A percentile compares a stretch with the other conserved stretches of the same genome.
These are phyloP conservation scores for Amaranthus hypochondriacus DNA, from an alignment of 148 eudicot species.

Conservation along the genomic window DNA sequence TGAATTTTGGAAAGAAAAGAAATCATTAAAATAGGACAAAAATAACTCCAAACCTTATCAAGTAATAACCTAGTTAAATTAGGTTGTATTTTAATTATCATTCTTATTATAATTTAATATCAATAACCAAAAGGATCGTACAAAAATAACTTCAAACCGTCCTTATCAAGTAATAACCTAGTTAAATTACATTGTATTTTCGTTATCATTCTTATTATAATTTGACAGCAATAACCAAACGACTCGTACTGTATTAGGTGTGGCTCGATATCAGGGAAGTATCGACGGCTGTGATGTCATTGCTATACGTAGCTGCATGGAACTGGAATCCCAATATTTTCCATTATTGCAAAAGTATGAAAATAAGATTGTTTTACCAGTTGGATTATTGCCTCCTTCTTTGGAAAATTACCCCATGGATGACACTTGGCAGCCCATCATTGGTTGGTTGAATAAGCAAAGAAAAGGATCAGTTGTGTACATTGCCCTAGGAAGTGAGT, in stretches of 20 bases:
- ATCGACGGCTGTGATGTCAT: constrained; percentile 27
- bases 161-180: too few species aligned
- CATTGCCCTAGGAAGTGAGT: constrained; percentile 35
- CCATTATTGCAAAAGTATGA: constrained; percentile 21
- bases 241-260: constrained; percentile 12
- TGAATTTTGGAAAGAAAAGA: too few species aligned
- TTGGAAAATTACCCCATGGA: neutral
- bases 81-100: too few species aligned
- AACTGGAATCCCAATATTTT: constrained; percentile 30
- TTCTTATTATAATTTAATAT: neutral
- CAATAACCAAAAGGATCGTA: neutral
- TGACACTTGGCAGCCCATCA: constrained; percentile 18
- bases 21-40: too few species aligned
- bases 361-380: constrained; percentile 34
- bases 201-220: too few species aligned
- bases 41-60: too few species aligned
- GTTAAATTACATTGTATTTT: too few species aligned
- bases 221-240: neutral
- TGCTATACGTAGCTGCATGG: constrained; percentile 22
- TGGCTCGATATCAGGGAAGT: neutral
- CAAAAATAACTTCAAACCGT: neutral
- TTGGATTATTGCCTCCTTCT: constrained; percentile 20
- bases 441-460: constrained; percentile 31
- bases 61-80: too few species aligned
- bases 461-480: constrained; percentile 32